phyloP scores from a whole-genome alignment of 2,329 filamentous ascomycete genomes.

The Colletotrichum salicis region DNA sequence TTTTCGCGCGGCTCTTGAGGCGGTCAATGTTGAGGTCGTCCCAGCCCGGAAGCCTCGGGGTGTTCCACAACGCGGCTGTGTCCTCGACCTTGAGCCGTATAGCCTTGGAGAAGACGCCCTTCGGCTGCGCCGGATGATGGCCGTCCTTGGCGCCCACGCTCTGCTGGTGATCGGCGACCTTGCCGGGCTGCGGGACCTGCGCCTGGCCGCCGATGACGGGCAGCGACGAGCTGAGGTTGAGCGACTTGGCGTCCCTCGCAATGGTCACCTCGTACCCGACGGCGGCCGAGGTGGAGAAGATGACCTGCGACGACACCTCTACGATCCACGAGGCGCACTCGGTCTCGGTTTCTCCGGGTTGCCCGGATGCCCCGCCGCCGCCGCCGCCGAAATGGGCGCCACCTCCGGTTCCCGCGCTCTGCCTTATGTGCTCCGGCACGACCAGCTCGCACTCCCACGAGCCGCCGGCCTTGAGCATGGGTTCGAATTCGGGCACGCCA shows the following conservation, averaged over 20 bases:
- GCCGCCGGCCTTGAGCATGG: slow-evolving; percentile 93
- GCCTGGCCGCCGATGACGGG: slow-evolving; percentile 56
- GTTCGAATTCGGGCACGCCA: slow-evolving; percentile 91
- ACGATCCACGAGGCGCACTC: slow-evolving; percentile 85
- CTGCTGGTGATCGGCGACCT: slow-evolving; percentile 80
- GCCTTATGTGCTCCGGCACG: slow-evolving; percentile 81
- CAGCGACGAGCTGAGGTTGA: slow-evolving; percentile 69
- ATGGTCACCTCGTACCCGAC: slow-evolving; percentile 90
- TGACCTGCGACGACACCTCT: slow-evolving; percentile 90
- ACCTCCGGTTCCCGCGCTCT: slow-evolving; percentile 64
- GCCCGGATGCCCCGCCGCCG: slow-evolving; percentile 35
- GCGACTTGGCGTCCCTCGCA: slow-evolving; percentile 84
- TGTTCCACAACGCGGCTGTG: slow-evolving; percentile 91
- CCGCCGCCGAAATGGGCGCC: slow-evolving; percentile 58
- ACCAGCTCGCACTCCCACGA: slow-evolving; percentile 83
- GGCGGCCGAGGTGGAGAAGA: slow-evolving; percentile 89
- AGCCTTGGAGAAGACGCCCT: slow-evolving; percentile 86
- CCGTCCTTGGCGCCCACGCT: slow-evolving; percentile 66
- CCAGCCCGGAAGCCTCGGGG: slow-evolving; percentile 80
- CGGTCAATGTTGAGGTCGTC: slow-evolving; percentile 53
- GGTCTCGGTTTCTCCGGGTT: slow-evolving; percentile 52
- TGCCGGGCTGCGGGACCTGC: slow-evolving; percentile 72
- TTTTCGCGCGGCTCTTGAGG: slow-evolving; percentile 37
- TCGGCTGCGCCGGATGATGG: slow-evolving; percentile 70
- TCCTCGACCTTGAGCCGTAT: slow-evolving; percentile 85